Evolutionary conservation across 129 eudicot species (phyloP).

Genomic region (Mikania micrantha): DNA sequence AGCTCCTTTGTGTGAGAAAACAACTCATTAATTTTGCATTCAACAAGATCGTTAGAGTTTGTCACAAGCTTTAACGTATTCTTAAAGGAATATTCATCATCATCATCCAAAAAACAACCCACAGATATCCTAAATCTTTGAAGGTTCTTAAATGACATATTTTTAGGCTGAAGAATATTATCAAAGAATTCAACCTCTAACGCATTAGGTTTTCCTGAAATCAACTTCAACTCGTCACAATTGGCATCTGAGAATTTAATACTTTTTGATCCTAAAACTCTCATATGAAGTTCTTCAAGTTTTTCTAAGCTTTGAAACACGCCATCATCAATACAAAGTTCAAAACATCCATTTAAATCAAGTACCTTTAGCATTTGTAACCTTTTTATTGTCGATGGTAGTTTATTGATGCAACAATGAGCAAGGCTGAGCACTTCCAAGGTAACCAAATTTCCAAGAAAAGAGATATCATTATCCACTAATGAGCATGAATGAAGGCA

Average conservation of each 20-base stretch:
- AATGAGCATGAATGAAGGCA: background rate
- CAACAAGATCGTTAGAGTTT: background rate
- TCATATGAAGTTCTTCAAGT: background rate
- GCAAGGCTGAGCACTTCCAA: background rate
- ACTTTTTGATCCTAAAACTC: background rate
- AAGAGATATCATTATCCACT: background rate
- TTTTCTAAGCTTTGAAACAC: too few species aligned
- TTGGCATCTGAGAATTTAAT: background rate
- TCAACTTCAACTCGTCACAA: background rate
- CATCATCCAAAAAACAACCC: background rate
- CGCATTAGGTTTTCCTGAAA: background rate
- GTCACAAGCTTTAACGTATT: background rate
- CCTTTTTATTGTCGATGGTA: background rate
- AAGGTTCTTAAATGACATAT: background rate
- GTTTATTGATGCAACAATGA: background rate
- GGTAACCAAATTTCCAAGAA: background rate
- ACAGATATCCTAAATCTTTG: background rate
- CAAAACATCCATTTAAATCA: background rate
- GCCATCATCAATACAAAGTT: background rate
- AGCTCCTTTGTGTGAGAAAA: background rate
- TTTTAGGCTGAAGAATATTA: background rate
- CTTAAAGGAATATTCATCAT: background rate
- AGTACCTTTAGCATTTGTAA: background rate
- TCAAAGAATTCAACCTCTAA: background rate
- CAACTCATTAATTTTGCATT: background rate